Evolutionary conservation across 495 filamentous ascomycete species (phyloP).

Genomic region (Penicillium angulare): DNA sequence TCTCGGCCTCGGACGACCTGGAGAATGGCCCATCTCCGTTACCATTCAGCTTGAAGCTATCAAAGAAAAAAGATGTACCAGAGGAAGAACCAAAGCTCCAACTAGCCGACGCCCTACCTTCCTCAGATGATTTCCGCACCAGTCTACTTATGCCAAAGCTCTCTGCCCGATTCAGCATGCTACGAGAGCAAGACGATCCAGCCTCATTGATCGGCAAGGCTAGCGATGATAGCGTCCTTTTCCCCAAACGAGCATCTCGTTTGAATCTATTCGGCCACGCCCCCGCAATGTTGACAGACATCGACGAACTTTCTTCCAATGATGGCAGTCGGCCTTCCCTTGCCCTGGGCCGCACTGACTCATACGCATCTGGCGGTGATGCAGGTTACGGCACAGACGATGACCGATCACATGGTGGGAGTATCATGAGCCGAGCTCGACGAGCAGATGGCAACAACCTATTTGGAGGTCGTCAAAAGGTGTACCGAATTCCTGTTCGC

Average conservation of each 20-base stretch:
- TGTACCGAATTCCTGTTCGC: slow-evolving; percentile 80
- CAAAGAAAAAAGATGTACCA: slow-evolving; percentile 56
- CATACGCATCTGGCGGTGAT: slow-evolving; percentile 51
- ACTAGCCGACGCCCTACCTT: slow-evolving; percentile 69
- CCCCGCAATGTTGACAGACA: slow-evolving; percentile 66
- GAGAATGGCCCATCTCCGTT: slow-evolving; percentile 11
- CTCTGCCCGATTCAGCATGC: slow-evolving; percentile 93
- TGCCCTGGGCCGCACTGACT: slow-evolving; percentile 47
- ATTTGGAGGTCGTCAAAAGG: slow-evolving; percentile 94
- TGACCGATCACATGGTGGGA: slow-evolving; percentile 53
- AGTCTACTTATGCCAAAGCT: slow-evolving; percentile 94
- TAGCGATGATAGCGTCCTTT: slow-evolving; percentile 88
- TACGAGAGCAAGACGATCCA: slow-evolving; percentile 90
- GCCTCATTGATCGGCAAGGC: slow-evolving; percentile 85
- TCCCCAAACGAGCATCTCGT: slow-evolving; percentile 74
- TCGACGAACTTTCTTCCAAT: slow-evolving; percentile 84
- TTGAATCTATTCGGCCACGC: slow-evolving; percentile 55
- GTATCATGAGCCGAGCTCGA: slow-evolving; percentile 81
- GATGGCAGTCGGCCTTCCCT: slow-evolving; percentile 63
- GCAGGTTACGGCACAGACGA: slow-evolving; percentile 68
- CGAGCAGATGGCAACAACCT: slow-evolving; percentile 89
- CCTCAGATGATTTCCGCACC: slow-evolving; percentile 90
- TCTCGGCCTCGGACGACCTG: slow-evolving; percentile 15
- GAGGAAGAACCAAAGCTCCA: slow-evolving; percentile 64
- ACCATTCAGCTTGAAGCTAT: slow-evolving; percentile 43